Evolutionary conservation across 2,329 filamentous ascomycete genomes (phyloP).

Genomic region (Botrytis pseudocinerea): DNA sequence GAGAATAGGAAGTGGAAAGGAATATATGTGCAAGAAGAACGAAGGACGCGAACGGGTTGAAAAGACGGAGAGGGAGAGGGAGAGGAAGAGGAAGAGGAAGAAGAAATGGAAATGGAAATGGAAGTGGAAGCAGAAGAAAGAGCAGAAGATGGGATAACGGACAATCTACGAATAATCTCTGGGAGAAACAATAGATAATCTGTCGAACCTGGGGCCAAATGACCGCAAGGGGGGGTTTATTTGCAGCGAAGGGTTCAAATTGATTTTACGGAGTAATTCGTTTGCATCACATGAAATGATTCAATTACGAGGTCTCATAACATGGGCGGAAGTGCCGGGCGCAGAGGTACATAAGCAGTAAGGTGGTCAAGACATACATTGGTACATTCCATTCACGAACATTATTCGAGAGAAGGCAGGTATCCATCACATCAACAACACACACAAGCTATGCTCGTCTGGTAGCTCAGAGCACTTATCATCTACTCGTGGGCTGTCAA

Average conservation of each 20-base stretch:
- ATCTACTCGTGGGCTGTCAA: not conserved
- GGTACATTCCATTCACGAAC: not conserved
- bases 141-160: not conserved
- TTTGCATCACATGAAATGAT: slow-evolving; percentile 20
- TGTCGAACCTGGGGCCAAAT: not conserved
- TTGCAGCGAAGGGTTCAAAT: not conserved
- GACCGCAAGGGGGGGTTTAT: not conserved
- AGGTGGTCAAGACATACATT: not conserved
- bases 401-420: no score
- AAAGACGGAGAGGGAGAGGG: not conserved
- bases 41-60: not conserved
- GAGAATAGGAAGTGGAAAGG: not conserved
- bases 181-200: not conserved
- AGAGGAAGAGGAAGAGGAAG: not conserved
- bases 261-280: slow-evolving; percentile 5
- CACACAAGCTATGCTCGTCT: not conserved
- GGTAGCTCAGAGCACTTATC: not conserved
- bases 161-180: not conserved
- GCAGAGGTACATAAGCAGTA: not conserved
- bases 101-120: not conserved
- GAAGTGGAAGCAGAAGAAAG: not conserved
- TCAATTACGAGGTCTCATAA: slow-evolving; percentile 21
- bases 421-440: not conserved
- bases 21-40: not conserved
- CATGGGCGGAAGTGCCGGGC: not conserved